Conservation (phyloP, 2,329 filamentous ascomycete genomes). For the Ophiocordyceps camponoti-rufipedis region DNA sequence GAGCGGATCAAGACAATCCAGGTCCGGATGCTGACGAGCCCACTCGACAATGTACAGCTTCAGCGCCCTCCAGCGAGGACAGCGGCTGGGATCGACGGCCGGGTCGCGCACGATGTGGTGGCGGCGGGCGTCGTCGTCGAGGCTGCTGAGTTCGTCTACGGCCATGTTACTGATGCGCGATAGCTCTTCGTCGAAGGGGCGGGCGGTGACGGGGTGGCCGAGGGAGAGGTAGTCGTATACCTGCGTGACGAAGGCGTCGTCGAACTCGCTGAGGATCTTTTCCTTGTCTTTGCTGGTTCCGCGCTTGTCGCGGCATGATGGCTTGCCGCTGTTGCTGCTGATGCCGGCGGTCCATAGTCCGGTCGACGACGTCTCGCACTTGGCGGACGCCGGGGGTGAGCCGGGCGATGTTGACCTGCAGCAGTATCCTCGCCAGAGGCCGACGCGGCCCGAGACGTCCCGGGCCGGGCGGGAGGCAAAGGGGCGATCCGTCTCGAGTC, state of each 20-base stretch:
- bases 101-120: constrained; percentile 55
- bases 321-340: constrained; percentile 12
- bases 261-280: constrained; percentile 48
- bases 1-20: constrained; percentile 39
- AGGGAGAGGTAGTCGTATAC: constrained; percentile 94
- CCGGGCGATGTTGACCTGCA: constrained; percentile 17
- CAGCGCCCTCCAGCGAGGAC: constrained; percentile 65
- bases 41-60: constrained; percentile 74
- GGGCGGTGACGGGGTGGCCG: constrained; percentile 74
- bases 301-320: constrained; percentile 23
- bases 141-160: constrained; percentile 48
- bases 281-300: constrained; percentile 34
- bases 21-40: constrained; percentile 69
- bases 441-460: constrained; percentile 37
- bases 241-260: constrained; percentile 76
- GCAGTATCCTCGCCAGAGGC: constrained; percentile 66
- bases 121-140: constrained; percentile 44
- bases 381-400: too few species aligned
- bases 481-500: constrained; percentile 62
- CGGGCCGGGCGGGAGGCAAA: constrained; percentile 30
- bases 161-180: constrained; percentile 59
- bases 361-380: constrained; percentile 2
- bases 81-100: constrained; percentile 31
- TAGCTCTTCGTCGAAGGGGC: constrained; percentile 69
- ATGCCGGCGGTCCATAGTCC: constrained; percentile 3